phyloP scores from a whole-genome alignment of 352 stramenopile genomes.

The Phytophthora crassamura region DNA sequence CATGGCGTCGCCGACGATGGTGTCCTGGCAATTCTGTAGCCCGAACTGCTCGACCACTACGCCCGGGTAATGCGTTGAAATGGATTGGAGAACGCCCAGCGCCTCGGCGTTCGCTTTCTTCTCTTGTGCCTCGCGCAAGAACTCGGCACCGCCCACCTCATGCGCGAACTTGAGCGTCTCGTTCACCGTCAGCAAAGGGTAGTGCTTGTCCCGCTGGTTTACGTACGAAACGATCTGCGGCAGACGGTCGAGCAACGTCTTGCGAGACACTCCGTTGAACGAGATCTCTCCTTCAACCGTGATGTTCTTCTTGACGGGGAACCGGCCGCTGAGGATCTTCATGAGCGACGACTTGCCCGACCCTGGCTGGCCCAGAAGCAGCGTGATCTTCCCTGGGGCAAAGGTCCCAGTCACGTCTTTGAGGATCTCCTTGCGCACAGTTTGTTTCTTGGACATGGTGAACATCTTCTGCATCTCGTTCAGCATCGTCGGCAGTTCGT shows the following conservation, averaged over 20 bases:
- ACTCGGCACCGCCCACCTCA: neutral
- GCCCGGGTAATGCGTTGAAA: conserved; percentile 29
- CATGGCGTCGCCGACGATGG: conserved; percentile 48
- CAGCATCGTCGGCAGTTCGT: conserved; percentile 34
- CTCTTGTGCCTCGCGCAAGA: conserved; percentile 10
- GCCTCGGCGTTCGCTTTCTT: neutral
- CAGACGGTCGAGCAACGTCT: neutral
- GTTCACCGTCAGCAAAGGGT: neutral
- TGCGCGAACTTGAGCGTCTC: conserved; percentile 3
- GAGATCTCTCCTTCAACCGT: conserved; percentile 9
- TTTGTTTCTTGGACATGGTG: conserved; percentile 15
- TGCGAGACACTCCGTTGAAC: neutral
- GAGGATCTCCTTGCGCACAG: conserved; percentile 27
- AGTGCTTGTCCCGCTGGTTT: neutral
- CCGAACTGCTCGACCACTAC: conserved; percentile 34
- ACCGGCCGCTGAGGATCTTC: neutral
- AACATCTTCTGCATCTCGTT: conserved; percentile 25
- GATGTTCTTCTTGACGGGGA: conserved; percentile 24
- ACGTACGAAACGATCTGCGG: conserved; percentile 1
- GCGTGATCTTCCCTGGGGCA: conserved; percentile 1
- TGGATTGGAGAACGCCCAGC: neutral
- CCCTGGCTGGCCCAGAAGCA: neutral
- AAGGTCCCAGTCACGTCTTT: conserved; percentile 7
- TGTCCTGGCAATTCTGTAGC: neutral
- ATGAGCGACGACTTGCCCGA: too few species aligned